These are phyloP conservation scores for Leucocoprinus sp. DNA, from an alignment of 768 basidiomycete genomes.

Conservation along the genomic window DNA sequence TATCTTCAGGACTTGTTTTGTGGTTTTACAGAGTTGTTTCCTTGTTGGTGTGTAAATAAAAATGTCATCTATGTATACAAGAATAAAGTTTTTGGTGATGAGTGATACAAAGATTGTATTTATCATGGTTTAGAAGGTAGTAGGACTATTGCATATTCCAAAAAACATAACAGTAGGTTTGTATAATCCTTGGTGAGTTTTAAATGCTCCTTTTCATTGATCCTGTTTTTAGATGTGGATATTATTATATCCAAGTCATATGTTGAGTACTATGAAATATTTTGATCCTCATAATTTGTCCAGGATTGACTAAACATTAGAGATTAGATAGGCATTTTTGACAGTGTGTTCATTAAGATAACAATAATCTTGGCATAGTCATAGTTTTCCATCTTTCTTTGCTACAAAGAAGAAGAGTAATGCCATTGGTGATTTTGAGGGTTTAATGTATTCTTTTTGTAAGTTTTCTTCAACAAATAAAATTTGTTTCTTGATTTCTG, in stretches of 20 bases:
- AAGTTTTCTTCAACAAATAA: slow-evolving; percentile 5
- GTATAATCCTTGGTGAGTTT: slow-evolving; percentile 12
- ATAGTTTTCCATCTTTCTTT: slow-evolving; percentile 18
- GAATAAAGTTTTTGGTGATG: slow-evolving; percentile 21
- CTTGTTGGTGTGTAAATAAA: slow-evolving; percentile 20
- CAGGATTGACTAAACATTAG: slow-evolving; percentile 25
- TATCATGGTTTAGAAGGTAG: slow-evolving; percentile 15
- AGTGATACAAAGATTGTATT: slow-evolving; percentile 7
- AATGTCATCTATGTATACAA: slow-evolving; percentile 36
- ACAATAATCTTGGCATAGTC: slow-evolving; percentile 24
- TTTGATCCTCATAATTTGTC: slow-evolving; percentile 5
- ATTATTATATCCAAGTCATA: slow-evolving; percentile 6
- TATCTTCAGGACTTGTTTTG: not conserved
- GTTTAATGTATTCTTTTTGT: slow-evolving; percentile 4
- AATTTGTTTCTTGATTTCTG: slow-evolving; percentile 18
- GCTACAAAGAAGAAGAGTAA: slow-evolving; percentile 17
- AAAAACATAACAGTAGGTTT: slow-evolving; percentile 17
- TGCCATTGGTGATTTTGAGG: slow-evolving; percentile 4
- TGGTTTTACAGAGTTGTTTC: not conserved
- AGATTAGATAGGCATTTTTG: slow-evolving; percentile 25
- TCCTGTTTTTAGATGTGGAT: slow-evolving; percentile 1
- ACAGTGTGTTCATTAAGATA: slow-evolving; percentile 25
- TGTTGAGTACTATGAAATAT: slow-evolving; percentile 9
- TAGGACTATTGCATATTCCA: slow-evolving; percentile 12
- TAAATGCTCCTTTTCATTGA: slow-evolving; percentile 10